Evolutionary conservation across 352 stramenopile genomes (phyloP).

Genomic region (Pythium monospermum): DNA sequence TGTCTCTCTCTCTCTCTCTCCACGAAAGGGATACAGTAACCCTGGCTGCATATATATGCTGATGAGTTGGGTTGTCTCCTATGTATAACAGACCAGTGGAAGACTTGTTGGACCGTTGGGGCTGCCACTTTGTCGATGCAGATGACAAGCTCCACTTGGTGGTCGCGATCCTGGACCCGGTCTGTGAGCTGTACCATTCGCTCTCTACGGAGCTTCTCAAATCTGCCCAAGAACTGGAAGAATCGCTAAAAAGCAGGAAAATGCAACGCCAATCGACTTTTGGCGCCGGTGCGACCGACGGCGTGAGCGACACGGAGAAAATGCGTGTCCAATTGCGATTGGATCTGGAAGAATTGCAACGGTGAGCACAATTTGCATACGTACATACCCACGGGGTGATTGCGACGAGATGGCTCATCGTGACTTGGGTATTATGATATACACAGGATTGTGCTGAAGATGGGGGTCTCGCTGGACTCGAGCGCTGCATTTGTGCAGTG

Average conservation of each 20-base stretch:
- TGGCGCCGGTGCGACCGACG: constrained; percentile 19
- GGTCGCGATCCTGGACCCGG: constrained; percentile 43
- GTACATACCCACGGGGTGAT: no score
- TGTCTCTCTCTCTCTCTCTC: no score
- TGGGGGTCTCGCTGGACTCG: constrained; percentile 39
- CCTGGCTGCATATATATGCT: no score
- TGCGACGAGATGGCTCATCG: no score
- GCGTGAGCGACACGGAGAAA: constrained; percentile 78
- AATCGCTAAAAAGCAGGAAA: constrained; percentile 86
- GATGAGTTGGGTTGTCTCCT: no score
- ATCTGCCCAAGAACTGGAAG: constrained; percentile 74
- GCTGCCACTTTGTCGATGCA: constrained; percentile 41
- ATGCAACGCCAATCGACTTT: constrained; percentile 48
- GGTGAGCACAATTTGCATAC: constrained; percentile 36
- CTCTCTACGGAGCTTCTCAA: constrained; percentile 71
- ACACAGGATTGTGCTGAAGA: constrained; percentile 39
- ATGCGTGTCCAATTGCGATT: constrained; percentile 79
- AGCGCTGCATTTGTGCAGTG: constrained; percentile 28
- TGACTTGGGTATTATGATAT: no score
- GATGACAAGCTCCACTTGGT: constrained; percentile 41
- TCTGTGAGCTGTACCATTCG: constrained; percentile 55
- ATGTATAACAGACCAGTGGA: constrained; percentile 71
- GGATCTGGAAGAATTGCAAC: constrained; percentile 66
- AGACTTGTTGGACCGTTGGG: constrained; percentile 73
- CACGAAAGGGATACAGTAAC: no score